Evolutionary conservation across 2,329 filamentous ascomycete species (phyloP).

Genomic region (Beauveria sp.): DNA sequence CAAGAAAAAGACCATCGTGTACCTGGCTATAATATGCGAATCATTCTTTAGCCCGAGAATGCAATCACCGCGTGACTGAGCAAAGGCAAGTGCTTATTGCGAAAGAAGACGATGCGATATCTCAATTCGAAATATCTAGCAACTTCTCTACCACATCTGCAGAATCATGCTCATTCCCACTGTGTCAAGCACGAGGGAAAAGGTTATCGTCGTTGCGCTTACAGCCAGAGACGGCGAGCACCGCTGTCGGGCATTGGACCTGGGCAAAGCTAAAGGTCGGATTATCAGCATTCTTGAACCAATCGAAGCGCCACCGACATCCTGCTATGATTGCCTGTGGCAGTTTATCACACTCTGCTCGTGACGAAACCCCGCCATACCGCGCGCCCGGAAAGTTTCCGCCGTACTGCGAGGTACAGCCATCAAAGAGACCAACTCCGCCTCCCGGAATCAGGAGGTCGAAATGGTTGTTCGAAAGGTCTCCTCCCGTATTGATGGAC

Average conservation of each 20-base stretch:
- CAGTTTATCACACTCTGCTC: slow-evolving; percentile 44
- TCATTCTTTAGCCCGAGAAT: too few relatives aligned
- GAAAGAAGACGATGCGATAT: too few relatives aligned
- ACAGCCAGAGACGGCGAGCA: slow-evolving; percentile 35
- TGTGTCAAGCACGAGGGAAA: background rate
- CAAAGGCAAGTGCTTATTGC: too few relatives aligned
- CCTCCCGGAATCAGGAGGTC: slow-evolving; percentile 50
- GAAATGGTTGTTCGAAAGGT: slow-evolving; percentile 50
- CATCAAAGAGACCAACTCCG: slow-evolving; percentile 47
- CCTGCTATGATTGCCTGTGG: slow-evolving; percentile 46
- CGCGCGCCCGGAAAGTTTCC: slow-evolving; percentile 35
- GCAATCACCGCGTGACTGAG: too few relatives aligned
- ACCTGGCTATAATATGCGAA: too few relatives aligned
- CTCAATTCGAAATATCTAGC: background rate
- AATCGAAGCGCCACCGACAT: slow-evolving; percentile 58
- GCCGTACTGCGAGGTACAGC: slow-evolving; percentile 41
- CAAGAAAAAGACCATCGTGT: too few relatives aligned
- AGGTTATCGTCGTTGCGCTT: slow-evolving; percentile 22
- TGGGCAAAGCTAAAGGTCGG: slow-evolving; percentile 46
- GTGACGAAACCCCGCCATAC: slow-evolving; percentile 49
- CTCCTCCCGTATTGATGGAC: slow-evolving; percentile 54
- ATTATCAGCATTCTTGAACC: slow-evolving; percentile 53
- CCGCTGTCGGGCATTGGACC: slow-evolving; percentile 41
- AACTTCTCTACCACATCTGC: background rate
- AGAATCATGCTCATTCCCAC: background rate